These are phyloP conservation scores for Colletotrichum tropicicola DNA, from an alignment of 2,329 filamentous ascomycete species.

Conservation along the genomic window DNA sequence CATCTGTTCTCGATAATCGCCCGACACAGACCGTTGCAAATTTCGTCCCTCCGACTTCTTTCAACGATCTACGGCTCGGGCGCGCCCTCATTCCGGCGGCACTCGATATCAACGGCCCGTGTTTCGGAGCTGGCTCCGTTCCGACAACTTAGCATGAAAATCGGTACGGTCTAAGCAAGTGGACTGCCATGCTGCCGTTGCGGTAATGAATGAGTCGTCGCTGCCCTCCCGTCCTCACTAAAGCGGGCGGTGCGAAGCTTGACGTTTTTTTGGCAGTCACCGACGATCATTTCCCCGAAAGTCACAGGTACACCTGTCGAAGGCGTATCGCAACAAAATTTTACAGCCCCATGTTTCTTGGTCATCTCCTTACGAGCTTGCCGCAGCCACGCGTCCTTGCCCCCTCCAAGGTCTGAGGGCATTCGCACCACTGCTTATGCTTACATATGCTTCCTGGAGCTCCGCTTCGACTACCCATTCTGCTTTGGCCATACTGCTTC, in stretches of 20 bases:
- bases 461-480: not conserved
- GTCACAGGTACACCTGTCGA: not conserved
- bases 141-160: not conserved
- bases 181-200: not conserved
- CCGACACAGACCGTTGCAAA: no score
- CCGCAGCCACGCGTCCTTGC: not conserved
- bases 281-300: conserved; percentile 5
- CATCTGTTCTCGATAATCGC: not conserved
- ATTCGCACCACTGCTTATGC: conserved; percentile 8
- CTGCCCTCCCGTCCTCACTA: not conserved
- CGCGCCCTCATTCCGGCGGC: no score
- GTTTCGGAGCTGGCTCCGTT: conserved; percentile 13
- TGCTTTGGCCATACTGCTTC: not conserved
- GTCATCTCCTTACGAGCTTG: not conserved
- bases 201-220: not conserved
- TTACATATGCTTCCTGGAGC: no score
- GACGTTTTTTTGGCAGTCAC: not conserved
- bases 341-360: not conserved
- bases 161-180: not conserved
- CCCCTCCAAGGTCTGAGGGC: conserved; percentile 1
- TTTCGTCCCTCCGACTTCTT: no score
- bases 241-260: not conserved
- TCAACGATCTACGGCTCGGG: no score
- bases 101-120: no score
- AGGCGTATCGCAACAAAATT: not conserved